Evolutionary conservation across 106 monocot genomes (phyloP).

Genomic region (Triglochin maritima): DNA sequence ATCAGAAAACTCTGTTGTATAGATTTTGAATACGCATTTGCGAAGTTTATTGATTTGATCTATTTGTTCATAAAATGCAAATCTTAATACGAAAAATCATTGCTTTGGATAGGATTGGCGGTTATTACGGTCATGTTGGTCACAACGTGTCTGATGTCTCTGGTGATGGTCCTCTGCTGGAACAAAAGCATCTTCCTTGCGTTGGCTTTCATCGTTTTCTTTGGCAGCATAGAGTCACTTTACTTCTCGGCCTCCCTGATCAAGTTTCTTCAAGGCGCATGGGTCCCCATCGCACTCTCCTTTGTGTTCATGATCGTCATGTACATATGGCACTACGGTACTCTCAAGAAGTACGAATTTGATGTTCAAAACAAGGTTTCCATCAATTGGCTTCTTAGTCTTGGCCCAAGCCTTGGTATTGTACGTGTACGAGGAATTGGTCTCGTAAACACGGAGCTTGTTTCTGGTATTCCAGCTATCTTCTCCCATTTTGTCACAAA

Average conservation of each 20-base stretch:
- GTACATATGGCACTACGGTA: slow-evolving; percentile 93
- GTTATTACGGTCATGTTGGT: slow-evolving; percentile 96
- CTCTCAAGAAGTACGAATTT: slow-evolving; percentile 86
- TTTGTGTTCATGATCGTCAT: slow-evolving; percentile 48
- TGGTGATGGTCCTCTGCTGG: slow-evolving; percentile 90
- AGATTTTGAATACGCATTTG: too few relatives aligned
- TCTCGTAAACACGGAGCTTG: slow-evolving; percentile 86
- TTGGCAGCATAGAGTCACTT: slow-evolving; percentile 82
- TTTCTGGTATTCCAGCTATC: slow-evolving; percentile 84
- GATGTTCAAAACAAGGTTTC: slow-evolving; percentile 97
- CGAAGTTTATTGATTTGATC: too few relatives aligned
- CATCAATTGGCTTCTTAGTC: slow-evolving; percentile 83
- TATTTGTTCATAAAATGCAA: too few relatives aligned
- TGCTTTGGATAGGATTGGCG: slow-evolving; percentile 49
- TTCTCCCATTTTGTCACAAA: slow-evolving; percentile 97
- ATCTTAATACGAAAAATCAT: neutral
- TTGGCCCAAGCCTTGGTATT: slow-evolving; percentile 77
- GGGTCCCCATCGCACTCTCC: slow-evolving; percentile 84
- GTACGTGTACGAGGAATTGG: slow-evolving; percentile 95
- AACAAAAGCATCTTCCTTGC: slow-evolving; percentile 61
- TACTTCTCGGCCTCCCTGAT: slow-evolving; percentile 92
- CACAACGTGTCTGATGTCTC: slow-evolving; percentile 92
- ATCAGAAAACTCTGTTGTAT: too few relatives aligned
- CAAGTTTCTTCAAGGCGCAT: slow-evolving; percentile 91
- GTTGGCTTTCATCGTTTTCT: slow-evolving; percentile 68